Evolutionary conservation across 192 early-diverging fungal species (phyloP).

Genomic region (Helicostylum pulchrum): DNA sequence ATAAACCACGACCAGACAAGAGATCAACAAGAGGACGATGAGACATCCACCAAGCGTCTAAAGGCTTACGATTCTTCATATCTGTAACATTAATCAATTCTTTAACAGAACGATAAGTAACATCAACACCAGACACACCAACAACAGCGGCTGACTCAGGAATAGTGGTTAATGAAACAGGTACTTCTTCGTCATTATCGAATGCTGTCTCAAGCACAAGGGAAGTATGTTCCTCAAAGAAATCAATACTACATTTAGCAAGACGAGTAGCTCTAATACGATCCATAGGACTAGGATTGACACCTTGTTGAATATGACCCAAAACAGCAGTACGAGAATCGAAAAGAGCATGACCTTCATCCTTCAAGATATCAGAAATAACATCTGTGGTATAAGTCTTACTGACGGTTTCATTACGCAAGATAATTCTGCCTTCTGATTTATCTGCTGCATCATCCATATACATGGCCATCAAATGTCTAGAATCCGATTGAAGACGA

Average conservation of each 20-base stretch:
- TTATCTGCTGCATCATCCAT: constrained; percentile 64
- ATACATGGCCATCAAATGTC: constrained; percentile 75
- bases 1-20: constrained; percentile 52
- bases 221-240: constrained; percentile 67
- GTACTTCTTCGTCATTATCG: constrained; percentile 38
- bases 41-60: constrained; percentile 65
- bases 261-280: constrained; percentile 85
- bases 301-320: constrained; percentile 96
- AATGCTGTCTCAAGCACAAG: constrained; percentile 39
- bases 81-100: constrained; percentile 70
- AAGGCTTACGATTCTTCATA: constrained; percentile 71
- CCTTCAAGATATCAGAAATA: constrained; percentile 79
- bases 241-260: constrained; percentile 79
- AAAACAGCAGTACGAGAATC: constrained; percentile 88
- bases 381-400: constrained; percentile 88
- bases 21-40: constrained; percentile 60
- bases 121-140: constrained; percentile 77
- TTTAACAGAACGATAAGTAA: constrained; percentile 69
- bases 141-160: constrained; percentile 71
- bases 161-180: constrained; percentile 55
- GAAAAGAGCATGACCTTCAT: constrained; percentile 84
- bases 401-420: constrained; percentile 73
- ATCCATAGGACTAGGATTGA: constrained; percentile 87
- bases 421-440: constrained; percentile 83
- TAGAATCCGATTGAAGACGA: constrained; percentile 80